phyloP scores from a whole-genome alignment of 345 rosid species.

The Eucalyptus virginea region DNA sequence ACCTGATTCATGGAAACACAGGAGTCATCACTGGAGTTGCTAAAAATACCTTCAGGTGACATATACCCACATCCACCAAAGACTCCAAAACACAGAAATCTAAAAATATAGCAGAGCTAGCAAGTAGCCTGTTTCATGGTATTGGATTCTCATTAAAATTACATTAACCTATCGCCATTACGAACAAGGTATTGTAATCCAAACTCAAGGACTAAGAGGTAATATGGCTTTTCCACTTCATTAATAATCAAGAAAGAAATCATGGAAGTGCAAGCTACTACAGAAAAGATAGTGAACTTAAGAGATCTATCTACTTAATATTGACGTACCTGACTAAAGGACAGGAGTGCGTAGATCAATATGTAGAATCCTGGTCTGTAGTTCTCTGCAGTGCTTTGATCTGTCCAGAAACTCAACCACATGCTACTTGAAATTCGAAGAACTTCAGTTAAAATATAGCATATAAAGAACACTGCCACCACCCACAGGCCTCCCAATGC shows the following conservation, averaged over 20 bases:
- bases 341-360: constrained; percentile 50
- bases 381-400: constrained; percentile 40
- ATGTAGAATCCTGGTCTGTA: constrained; percentile 56
- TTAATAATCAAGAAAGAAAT: neutral
- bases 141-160: neutral
- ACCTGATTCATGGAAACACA: constrained; percentile 34
- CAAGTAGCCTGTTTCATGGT: neutral
- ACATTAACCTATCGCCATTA: neutral
- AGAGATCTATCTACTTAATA: neutral
- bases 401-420: constrained; percentile 91
- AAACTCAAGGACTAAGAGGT: neutral
- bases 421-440: constrained; percentile 83
- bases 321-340: constrained; percentile 64
- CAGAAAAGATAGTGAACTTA: neutral
- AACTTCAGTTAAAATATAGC: constrained; percentile 67
- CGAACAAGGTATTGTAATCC: neutral
- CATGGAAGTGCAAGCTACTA: neutral
- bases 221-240: neutral
- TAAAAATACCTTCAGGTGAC: neutral
- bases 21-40: neutral
- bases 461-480: constrained; percentile 53
- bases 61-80: neutral
- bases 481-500: constrained; percentile 96
- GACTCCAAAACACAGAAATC: neutral
- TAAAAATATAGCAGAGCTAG: neutral